Evolutionary conservation across 2,329 filamentous ascomycete genomes (phyloP), one percentile per base, ranked within the genome.

Genomic region (Talaromyces marneffei): DNA sequence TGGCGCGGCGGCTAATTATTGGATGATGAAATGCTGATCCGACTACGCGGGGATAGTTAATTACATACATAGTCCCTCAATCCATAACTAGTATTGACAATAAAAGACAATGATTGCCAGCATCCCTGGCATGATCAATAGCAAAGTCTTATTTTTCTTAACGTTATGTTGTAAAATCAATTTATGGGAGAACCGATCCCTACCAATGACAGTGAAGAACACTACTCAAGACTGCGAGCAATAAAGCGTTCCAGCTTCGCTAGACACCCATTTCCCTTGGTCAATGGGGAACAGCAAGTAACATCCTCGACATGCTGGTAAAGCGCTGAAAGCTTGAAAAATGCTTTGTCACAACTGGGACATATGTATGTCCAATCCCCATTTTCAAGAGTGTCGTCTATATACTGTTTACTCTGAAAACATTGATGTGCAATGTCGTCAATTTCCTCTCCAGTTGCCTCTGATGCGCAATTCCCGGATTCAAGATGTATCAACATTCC

Each of bases 401-500:
- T 52, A 59, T 53, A 59, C 46, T 40, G 25, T 23, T 10, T 37
- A 37, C 55, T 57, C 29, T 57, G 25, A 20, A 33, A 46, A 33
- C 25, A 57, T 23, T 57, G 5, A 33, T 12, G 31, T 8, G 44
- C 42, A 31, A 59, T 59, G 12, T 40, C 16, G 14, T 59, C 29
- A 27, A 59, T 53, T 59, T 59, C 44, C 29, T 59, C 42, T 31
- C 52, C 29, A 42, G 57, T 59, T 8, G 29, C 29, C 23, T 65
- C 61, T 44, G 42, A 64, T n/a, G 40, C 25, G 35, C 52, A 64
- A 61, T 31, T 57, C 33, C 52, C 48, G 27, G 56, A 59, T 53
- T 64, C 62, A 14, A 66, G 56, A 56, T 65, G 58, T 31, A 66
- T 66, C 23, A 65, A 31, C 53, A 65, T 64, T 50, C 63, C 62